Base-by-base conservation (phyloP, 805 yeast species). In the Scheffersomyces coipomensis region DNA sequence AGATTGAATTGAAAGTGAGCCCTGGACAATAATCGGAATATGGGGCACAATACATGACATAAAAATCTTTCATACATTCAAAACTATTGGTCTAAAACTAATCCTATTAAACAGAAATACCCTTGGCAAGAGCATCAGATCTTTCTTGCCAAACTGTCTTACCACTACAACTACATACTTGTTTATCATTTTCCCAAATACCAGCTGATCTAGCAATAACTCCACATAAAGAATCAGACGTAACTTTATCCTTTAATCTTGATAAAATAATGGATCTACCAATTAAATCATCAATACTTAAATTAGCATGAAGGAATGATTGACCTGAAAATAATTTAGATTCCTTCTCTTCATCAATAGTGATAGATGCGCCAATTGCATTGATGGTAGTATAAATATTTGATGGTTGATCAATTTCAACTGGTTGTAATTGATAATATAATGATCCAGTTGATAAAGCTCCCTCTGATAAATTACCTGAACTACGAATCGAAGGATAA, bases 191-290 rank as follows among this genome's bases (percentile, higher is more conserved):
- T 57, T 91, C 96, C 97, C 98, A 93, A 19, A 81, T 86, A 12
- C 99, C 99, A 1, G 99, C 98, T 52, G 95, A 85, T 54, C 98
- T 76, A 1, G 98, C 98, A 56, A 93, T 79, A 18, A 91, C 96
- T 22, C 99, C 98, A 35, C 82, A 83, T 8, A 86, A 63, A 2
- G 77, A 69, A 31, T 71, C 71, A 5, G 62, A 40, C 12, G 71
- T 56, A 13, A 74, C 69, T 30, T 66, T 56, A 27, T 65, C 72
- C 21, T 62, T 51, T 19, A 60, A 48, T 8, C 50, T 52, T 5
- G 80, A 73, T 39, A 80, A 71, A 5, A 77, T 72, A 23, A 80
- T 58, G 12, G 83, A 75, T 49, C 95, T 71, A 16, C 96, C 96
- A 46, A 88, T 84, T 33, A 87, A 60, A 30, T 83, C 83, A 35